A percentile compares a stretch with the other conserved stretches of the same genome.
Conservation (phyloP, 345 rosid species). For the Acer negundo region DNA sequence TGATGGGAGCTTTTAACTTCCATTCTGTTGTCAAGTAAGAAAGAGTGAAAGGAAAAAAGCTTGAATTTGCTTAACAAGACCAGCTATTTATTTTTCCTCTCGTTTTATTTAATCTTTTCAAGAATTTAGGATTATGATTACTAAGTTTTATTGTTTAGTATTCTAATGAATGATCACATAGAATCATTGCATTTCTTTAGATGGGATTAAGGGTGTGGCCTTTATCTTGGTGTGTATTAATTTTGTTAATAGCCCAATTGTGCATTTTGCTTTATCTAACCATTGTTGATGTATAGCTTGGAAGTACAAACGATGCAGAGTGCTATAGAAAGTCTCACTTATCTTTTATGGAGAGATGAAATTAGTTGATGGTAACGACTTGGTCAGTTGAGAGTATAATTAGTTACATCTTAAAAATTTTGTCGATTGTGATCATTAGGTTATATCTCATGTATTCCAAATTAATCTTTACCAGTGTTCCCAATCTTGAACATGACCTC, state of each 20-base stretch:
- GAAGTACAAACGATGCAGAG: not conserved
- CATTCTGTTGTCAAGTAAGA: not conserved
- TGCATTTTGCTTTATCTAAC: conserved; percentile 1
- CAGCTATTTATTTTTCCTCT: not conserved
- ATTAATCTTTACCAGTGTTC: not conserved
- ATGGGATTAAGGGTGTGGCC: not conserved
- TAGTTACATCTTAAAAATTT: too few relatives aligned
- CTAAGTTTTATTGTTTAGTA: not conserved
- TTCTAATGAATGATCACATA: not conserved
- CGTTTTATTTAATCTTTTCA: not conserved
- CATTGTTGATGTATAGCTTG: not conserved
- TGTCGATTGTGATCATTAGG: not conserved
- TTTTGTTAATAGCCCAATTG: not conserved
- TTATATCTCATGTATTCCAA: not conserved
- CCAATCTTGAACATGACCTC: not conserved
- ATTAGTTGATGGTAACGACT: not conserved
- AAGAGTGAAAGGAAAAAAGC: not conserved
- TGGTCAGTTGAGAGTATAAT: not conserved
- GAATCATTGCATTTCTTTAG: too few relatives aligned
- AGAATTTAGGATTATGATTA: not conserved
- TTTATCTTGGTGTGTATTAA: not conserved
- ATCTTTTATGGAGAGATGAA: not conserved
- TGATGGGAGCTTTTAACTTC: conserved; percentile 4
- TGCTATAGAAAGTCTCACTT: not conserved
- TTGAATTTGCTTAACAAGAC: not conserved